A percentile compares a stretch with the other conserved stretches of the same genome.
These are phyloP conservation scores for Boletus sp. DNA, from an alignment of 768 basidiomycete species.

Conservation along the genomic window DNA sequence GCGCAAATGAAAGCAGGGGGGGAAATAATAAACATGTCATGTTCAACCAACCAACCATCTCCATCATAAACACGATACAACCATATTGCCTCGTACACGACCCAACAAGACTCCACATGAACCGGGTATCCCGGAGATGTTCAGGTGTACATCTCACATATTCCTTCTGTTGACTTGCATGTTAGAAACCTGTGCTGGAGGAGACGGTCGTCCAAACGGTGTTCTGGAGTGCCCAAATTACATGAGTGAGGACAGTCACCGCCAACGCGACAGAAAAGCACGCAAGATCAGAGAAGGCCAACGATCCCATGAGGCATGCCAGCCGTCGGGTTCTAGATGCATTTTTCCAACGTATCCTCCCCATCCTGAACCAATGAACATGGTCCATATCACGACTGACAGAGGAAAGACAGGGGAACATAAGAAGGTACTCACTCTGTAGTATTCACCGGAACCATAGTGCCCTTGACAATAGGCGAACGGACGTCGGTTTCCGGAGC, in stretches of 20 bases:
- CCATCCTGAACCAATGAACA: slow-evolving; percentile 12
- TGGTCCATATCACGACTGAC: slow-evolving; percentile 7
- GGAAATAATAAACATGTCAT: background rate
- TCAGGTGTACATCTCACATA: background rate
- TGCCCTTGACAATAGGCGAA: slow-evolving; percentile 26
- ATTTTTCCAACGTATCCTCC: slow-evolving; percentile 9
- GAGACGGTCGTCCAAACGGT: slow-evolving; percentile 28
- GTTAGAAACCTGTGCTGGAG: slow-evolving; percentile 9
- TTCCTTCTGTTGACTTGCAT: slow-evolving; percentile 2
- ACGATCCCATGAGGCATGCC: slow-evolving; percentile 3
- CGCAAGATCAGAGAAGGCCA: slow-evolving; percentile 11
- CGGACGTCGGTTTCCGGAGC: slow-evolving; percentile 24
- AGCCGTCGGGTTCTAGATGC: slow-evolving; percentile 8
- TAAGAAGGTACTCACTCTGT: slow-evolving; percentile 20
- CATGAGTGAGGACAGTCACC: slow-evolving; percentile 19
- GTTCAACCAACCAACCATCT: background rate
- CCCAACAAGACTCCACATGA: background rate
- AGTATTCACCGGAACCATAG: slow-evolving; percentile 19
- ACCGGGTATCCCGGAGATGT: background rate
- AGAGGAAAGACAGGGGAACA: background rate
- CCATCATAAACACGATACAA: background rate
- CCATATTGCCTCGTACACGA: background rate
- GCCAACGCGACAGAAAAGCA: slow-evolving; percentile 15
- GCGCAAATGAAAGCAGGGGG: slow-evolving; percentile 1
- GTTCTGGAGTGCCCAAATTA: slow-evolving; percentile 16